Base-by-base conservation (phyloP, 345 rosid species). In the Passiflora organensis region DNA sequence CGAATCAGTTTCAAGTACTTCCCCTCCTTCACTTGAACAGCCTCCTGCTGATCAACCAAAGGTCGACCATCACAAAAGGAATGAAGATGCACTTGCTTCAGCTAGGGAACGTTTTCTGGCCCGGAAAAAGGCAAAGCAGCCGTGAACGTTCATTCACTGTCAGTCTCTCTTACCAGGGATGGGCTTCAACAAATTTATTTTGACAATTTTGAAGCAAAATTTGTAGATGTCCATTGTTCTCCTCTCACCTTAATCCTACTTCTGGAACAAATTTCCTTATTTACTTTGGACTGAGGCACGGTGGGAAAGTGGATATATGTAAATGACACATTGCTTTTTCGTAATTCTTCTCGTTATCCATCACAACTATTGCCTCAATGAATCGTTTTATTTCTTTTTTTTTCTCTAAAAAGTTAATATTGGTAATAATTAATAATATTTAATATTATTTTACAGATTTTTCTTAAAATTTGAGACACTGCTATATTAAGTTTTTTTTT, bases 81-180 rank as follows among this genome's bases (percentile, higher is more conserved):
- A 72, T 45, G 80, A 80, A 56, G 89, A 79, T 64, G 85, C 85
- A 5, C 32, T 89, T 39, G 81, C 85, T 32, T 89, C 95, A 20
- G 97, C 96, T 23, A 86, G 63, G 74, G 95, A 80, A 63, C 86
- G 96, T 10, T 81, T 81, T 51, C 53, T 93, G 71, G 89, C 85
- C 1, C 70, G 97, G 53, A 86, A 93, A 82, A 89, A 55, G 62
- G 76, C 85, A 6, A 89, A 89, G 68, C 50, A 58, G 23, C 80
- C 72, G 50, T 81, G 36, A 50, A 25, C 10, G 24, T 14, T 24
- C 13, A 12, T 39, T 28, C 8, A 28, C 34, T 28, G 34, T 8
- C 8, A 2, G 0, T 5, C 32, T 11, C 22, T 41, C 2, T 17
- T n/a, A 37, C 2, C 41, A 37, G 41, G 41, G 11, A 37, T 37